Conservation (phyloP, 1,139 yeast genomes). For the Kluyveromyces marxianus region DNA sequence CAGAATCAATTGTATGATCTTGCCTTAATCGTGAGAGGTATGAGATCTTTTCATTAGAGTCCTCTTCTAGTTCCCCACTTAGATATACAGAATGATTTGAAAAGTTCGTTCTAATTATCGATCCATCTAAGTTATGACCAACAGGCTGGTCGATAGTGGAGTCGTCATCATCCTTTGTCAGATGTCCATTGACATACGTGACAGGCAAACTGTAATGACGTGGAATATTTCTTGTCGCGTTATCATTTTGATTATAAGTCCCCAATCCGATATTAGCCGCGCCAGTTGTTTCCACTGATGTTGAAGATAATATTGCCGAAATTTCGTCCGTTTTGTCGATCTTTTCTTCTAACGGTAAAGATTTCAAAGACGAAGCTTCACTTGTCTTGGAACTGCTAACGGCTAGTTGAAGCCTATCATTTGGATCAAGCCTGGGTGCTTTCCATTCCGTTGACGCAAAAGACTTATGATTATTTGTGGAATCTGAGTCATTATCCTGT, state of each 20-base stretch:
- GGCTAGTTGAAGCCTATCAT: slow-evolving; percentile 32
- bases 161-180: no score
- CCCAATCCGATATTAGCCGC: neutral
- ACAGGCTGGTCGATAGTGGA: no score
- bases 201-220: neutral
- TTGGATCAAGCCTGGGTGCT: slow-evolving; percentile 33
- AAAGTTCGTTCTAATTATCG: slow-evolving; percentile 28
- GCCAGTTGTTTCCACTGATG: neutral
- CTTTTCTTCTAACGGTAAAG: slow-evolving; percentile 5
- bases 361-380: slow-evolving; percentile 10
- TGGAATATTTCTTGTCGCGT: neutral
- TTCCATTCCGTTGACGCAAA: slow-evolving; percentile 29
- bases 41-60: slow-evolving; percentile 17
- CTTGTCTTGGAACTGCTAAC: slow-evolving; percentile 11
- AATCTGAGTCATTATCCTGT: slow-evolving; percentile 5
- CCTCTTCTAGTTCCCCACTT: slow-evolving; percentile 24
- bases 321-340: neutral
- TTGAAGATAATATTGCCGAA: neutral
- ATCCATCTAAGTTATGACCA: slow-evolving; percentile 6
- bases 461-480: slow-evolving; percentile 13
- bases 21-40: slow-evolving; percentile 22
- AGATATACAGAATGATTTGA: slow-evolving; percentile 34
- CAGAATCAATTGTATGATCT: slow-evolving; percentile 25
- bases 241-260: no score
- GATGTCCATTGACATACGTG: neutral